phyloP scores from a whole-genome alignment of 148 eudicot genomes.

The Silene latifolia region DNA sequence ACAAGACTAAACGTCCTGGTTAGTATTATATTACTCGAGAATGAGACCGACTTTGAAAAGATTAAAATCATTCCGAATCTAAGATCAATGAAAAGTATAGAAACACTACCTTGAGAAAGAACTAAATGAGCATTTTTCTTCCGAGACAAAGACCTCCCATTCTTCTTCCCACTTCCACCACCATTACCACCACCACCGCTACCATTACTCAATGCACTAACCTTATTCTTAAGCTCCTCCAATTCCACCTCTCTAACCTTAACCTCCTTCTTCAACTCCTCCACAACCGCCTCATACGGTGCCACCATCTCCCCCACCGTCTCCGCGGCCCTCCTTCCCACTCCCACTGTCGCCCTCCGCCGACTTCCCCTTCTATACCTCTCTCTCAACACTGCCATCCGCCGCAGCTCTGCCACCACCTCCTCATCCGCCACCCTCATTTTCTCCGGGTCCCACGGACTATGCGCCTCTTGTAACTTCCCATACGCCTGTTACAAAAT shows the following conservation, averaged over 20 bases:
- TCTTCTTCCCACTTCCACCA: conserved; percentile 35
- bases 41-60: not conserved
- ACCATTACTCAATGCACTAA: conserved; percentile 36
- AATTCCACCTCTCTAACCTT: conserved; percentile 67
- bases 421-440: conserved; percentile 79
- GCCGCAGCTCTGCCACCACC: conserved; percentile 78
- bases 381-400: conserved; percentile 72
- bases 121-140: conserved; percentile 22
- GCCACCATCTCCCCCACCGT: conserved; percentile 74
- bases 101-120: conserved; percentile 24
- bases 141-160: conserved; percentile 49
- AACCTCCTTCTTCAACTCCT: conserved; percentile 70
- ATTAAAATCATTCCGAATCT: not conserved
- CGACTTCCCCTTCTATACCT: conserved; percentile 59
- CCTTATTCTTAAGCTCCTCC: conserved; percentile 57
- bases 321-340: conserved; percentile 33
- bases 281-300: conserved; percentile 91
- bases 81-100: not conserved
- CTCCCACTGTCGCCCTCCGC: conserved; percentile 24
- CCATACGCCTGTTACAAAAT: conserved; percentile 44
- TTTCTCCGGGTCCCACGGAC: conserved; percentile 85
- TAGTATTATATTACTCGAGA: too few relatives aligned
- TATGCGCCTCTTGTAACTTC: conserved; percentile 69
- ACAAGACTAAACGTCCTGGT: too few relatives aligned
- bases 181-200: conserved; percentile 18